Evolutionary conservation across 495 filamentous ascomycete species (phyloP), one percentile per base, ranked within the genome.

Genomic region (Aspergillus steynii): DNA sequence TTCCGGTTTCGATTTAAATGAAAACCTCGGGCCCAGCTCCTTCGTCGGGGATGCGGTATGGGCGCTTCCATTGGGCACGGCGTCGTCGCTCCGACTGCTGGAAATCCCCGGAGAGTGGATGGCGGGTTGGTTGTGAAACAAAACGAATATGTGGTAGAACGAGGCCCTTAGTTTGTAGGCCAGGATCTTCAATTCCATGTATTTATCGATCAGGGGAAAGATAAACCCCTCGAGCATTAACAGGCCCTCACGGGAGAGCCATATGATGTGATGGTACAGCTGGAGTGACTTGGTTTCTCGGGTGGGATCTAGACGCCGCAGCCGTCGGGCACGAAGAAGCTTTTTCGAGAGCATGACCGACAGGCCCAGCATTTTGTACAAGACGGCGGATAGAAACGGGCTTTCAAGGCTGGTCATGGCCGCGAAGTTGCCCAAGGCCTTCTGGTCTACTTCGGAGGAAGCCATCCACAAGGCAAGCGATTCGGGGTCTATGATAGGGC

Each of bases 61-160:
- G 34, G 65, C 15, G 51, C 65, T 49, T 27, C 59, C 61, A 55
- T 67, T 69, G 25, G 62, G 52, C 3, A 65, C 49, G 51, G 61
- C 68, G 62, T 51, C 64, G 63, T 56, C 64, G 53, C 49, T 66
- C 20, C 59, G 67, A 20, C 68, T 75, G 67, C 65, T 74, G 59
- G 69, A 61, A 55, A 79, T 74, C 25, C 79, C 76, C 49, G 77
- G 67, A 20, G 77, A 73, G 52, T 80, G 80, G 61, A 88, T 72
- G 5, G 81, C 77, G 8, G 87, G 87, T 53, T 86, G 78, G 74
- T 97, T 96, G 77, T 96, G 92, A 70, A 97, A 99, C 15, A 97
- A 83, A 55, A 96, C 96, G 69, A 96, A 97, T 60, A 99, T 91
- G 77, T 99, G 95, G 66, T 95, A 94, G 68, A 97, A 96, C 29